phyloP scores from a whole-genome alignment of 148 eudicot species.

The Polygonum maritimum region DNA sequence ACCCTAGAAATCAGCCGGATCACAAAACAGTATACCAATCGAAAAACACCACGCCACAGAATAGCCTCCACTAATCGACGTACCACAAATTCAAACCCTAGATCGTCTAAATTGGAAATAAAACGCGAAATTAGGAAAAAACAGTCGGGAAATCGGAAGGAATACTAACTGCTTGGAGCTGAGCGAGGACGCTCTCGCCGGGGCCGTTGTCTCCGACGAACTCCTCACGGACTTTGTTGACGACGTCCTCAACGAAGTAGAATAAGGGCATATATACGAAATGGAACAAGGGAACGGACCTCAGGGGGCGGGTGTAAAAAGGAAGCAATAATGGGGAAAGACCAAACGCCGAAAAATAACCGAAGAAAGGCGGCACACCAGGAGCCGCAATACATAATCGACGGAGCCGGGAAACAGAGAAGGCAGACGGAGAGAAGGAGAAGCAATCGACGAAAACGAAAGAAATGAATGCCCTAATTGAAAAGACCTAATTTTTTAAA shows the following conservation, averaged over 20 bases:
- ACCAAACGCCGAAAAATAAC: no score
- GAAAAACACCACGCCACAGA: background rate
- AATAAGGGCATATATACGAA: no score
- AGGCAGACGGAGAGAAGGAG: no score
- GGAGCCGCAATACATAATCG: no score
- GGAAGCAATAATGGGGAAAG: no score
- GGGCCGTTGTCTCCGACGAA: slow-evolving; percentile 63
- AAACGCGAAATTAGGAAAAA: background rate
- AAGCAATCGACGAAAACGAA: no score
- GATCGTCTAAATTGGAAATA: background rate
- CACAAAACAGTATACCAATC: slow-evolving; percentile 13
- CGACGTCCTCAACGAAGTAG: slow-evolving; percentile 57
- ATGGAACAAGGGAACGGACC: no score
- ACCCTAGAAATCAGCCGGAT: slow-evolving; percentile 16
- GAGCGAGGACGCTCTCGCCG: slow-evolving; percentile 56
- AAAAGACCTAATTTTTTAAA: no score
- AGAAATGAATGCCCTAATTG: no score
- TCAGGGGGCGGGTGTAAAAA: no score
- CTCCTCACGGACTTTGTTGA: slow-evolving; percentile 88
- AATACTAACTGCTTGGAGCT: slow-evolving; percentile 66
- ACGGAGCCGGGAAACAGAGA: no score
- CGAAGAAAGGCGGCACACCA: no score
- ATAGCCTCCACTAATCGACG: background rate
- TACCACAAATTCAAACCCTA: slow-evolving; percentile 22
- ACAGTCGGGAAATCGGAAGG: background rate